Evolutionary conservation across 495 filamentous ascomycete species (phyloP), one percentile per base, ranked within the genome.

Genomic region (Elaphomyces granulatus): DNA sequence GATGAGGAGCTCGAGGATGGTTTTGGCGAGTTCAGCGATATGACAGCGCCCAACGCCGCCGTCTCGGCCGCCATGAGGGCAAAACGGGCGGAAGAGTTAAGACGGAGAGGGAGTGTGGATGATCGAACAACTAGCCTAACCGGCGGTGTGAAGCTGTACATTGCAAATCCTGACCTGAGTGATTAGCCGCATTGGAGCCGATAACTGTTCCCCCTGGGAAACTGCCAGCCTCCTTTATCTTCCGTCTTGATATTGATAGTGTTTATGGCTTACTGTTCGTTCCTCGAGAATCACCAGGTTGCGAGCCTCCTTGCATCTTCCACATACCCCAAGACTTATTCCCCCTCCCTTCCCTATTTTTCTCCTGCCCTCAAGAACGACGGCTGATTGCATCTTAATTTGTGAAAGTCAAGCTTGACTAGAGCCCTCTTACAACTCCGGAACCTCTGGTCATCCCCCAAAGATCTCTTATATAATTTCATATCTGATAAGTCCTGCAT

Each of bases 51-150:
- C 1, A 60, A 52, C 45, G 53, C 58, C 15, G 56, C 53, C 14
- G 42, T 45, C 14, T 53, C 69, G 2, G 62, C 75, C 38, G 70
- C 71, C 15, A 70, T 81, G 52, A 80, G 81, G 47, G 71, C 74
- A 37, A 80, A 79, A 55, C 80, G 69, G 41, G 66, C 72, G 1
- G 84, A 87, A 8, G 86, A 93, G 26, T 61, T 93, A 26, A 69
- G 74, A 52, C 75, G 88, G 41, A 70, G 85, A 47, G 90, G 88
- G 8, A 96, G 90, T 56, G 86, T 98, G 37, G 92, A 98, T 55
- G 90, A 96, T 58, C 72, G 83, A 51, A 83, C 83, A 16, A 77
- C 71, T 44, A 78, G 78, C 3, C 86, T 94, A 77, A 86, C 83
- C 21, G 82, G 78, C 15, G 54, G 70, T 2, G 83, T 79, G 15